Evolutionary conservation across 2,329 filamentous ascomycete genomes (phyloP).

Genomic region (Elsinoe australis): DNA sequence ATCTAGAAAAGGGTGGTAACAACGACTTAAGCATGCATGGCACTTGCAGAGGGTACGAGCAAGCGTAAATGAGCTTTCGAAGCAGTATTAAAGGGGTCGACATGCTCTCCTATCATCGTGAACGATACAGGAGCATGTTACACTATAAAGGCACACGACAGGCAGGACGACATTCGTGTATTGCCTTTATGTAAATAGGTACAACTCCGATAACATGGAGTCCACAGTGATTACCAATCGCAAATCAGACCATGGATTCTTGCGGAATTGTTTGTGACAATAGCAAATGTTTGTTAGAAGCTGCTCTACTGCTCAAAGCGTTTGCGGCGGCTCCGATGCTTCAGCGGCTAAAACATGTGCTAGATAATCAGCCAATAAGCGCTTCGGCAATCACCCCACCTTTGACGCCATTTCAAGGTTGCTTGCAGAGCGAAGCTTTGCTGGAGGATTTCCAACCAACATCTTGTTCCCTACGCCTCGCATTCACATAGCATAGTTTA

Average conservation of each 20-base stretch:
- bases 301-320: too few relatives aligned
- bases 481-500: too few relatives aligned
- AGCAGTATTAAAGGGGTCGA: neutral
- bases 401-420: slow-evolving; percentile 17
- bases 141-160: neutral
- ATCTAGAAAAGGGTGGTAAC: too few relatives aligned
- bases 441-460: slow-evolving; percentile 5
- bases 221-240: too few relatives aligned
- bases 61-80: neutral
- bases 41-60: neutral
- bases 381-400: too few relatives aligned
- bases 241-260: too few relatives aligned
- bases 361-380: slow-evolving; percentile 6
- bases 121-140: neutral
- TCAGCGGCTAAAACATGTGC: neutral
- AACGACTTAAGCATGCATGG: too few relatives aligned
- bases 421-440: slow-evolving; percentile 6
- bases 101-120: neutral
- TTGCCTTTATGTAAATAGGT: too few relatives aligned
- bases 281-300: too few relatives aligned
- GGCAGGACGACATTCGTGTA: too few relatives aligned
- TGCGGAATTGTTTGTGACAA: too few relatives aligned
- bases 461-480: neutral
- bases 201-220: too few relatives aligned
- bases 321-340: neutral